Base-by-base conservation (phyloP, 306 rosid genomes). In the Cicer judaicum region DNA sequence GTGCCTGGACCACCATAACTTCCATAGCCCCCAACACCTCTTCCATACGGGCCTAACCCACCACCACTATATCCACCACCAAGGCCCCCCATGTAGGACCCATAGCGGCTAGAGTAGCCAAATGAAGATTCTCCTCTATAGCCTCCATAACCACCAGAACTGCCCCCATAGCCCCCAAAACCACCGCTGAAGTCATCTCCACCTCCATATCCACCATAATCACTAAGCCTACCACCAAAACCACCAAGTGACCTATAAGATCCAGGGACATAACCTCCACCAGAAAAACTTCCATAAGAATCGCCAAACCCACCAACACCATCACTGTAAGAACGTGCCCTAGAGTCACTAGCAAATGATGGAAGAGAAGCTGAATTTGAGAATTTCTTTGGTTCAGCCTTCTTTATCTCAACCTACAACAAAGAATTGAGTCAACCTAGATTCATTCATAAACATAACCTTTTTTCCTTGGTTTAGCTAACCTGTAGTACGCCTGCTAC, bases 371-470 rank as follows among this genome's bases (percentile, higher is more conserved):
- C 86, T 76, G 96, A 87, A 90, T 90, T 91, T 78, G 98, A 91
- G 94, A 93, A 83, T 89, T 91, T 93, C 94, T 88, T 91, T 86
- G 98, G 97, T 90, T 91, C 98, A 77, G 96, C 98, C 88, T 93
- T 93, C 94, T 93, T 93, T 96, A 93, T 88, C 94, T 93, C 98
- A 95, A 93, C 98, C 98, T 93, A 93, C 98, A 93, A 91, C 86
- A 93, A 87, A 93, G 94, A 91, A 86, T 92, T 79, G 71, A 83
- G 90, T 93, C 87, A 93, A 93, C 97, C 98, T 88, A 93, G 83
- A 46, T 73, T 79, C 75, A 71, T 84, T 66, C 39, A 62, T 50
- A 62, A 82, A 70, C 15, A 87, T 55, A 84, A 77, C 75, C 41
- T 54, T 7, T 34, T 61, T 49, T 67, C 56, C 57, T 77, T 49